phyloP scores from a whole-genome alignment of 345 rosid genomes.

The Pseudoturritis turrita region DNA sequence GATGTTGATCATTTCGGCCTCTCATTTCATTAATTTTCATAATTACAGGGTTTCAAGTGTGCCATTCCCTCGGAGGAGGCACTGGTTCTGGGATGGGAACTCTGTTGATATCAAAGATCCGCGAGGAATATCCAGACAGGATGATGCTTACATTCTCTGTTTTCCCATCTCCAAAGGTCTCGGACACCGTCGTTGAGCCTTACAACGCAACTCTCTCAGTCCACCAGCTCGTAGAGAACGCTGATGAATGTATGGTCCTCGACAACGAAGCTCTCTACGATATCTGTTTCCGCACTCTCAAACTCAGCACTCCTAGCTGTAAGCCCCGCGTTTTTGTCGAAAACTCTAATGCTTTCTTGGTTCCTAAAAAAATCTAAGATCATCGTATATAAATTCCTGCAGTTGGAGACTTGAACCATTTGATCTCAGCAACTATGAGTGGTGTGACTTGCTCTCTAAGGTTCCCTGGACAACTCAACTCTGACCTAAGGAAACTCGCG shows the following conservation, averaged over 20 bases:
- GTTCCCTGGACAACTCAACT: constrained; percentile 97
- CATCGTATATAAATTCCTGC: background rate
- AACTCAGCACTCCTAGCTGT: constrained; percentile 99
- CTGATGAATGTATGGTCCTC: constrained; percentile 96
- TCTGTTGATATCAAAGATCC: constrained; percentile 81
- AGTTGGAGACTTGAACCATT: constrained; percentile 97
- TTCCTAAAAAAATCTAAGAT: background rate
- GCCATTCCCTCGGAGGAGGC: constrained; percentile 97
- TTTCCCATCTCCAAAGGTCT: constrained; percentile 96
- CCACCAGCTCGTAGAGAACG: constrained; percentile 93
- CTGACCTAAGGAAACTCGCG: constrained; percentile 88
- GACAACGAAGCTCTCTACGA: constrained; percentile 98
- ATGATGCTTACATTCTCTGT: constrained; percentile 99
- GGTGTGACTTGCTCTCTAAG: constrained; percentile 94
- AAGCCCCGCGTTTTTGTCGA: constrained; percentile 22
- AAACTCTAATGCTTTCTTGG: background rate
- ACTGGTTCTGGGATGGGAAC: constrained; percentile 99
- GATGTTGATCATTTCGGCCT: too few species aligned
- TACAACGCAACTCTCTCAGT: constrained; percentile 97
- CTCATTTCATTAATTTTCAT: background rate
- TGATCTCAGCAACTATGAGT: constrained; percentile 95
- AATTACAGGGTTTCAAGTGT: constrained; percentile 78
- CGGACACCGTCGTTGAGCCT: constrained; percentile 99
- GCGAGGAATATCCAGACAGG: constrained; percentile 97
- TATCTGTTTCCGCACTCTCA: constrained; percentile 94